Percentiles rank a stretch among this genome's conserved stretches.
phyloP scores from a whole-genome alignment of 345 rosid genomes.

The Capsella bursapastoris region DNA sequence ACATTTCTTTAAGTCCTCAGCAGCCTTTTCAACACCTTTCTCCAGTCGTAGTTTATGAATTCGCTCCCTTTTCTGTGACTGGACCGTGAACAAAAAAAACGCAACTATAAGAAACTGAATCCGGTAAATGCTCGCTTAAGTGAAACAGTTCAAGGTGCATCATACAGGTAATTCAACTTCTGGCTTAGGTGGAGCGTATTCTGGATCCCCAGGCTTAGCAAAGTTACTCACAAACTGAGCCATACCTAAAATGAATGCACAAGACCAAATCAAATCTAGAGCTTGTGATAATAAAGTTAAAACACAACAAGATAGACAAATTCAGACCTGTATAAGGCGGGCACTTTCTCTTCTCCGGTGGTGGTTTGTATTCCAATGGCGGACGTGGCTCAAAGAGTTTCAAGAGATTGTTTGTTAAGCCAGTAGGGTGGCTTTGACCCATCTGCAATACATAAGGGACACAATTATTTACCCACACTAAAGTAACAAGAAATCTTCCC shows the following conservation, averaged over 20 bases:
- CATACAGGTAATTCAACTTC: constrained; percentile 82
- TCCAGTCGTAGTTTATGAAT: constrained; percentile 73
- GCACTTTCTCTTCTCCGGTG: constrained; percentile 91
- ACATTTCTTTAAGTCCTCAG: constrained; percentile 83
- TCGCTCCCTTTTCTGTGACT: constrained; percentile 73
- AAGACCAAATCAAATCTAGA: not conserved
- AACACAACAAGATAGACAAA: not conserved
- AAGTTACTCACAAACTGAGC: constrained; percentile 77
- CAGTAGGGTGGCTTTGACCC: constrained; percentile 95
- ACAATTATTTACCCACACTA: not conserved
- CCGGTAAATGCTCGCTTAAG: not conserved
- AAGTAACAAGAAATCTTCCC: not conserved
- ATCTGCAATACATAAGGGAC: constrained; percentile 57
- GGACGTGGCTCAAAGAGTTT: constrained; percentile 93
- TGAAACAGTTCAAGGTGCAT: not conserved
- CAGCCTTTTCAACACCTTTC: constrained; percentile 80
- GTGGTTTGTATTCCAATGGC: constrained; percentile 81
- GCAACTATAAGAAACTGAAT: not conserved
- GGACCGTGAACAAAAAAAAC: constrained; percentile 11
- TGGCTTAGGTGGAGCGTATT: constrained; percentile 76
- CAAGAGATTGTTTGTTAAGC: constrained; percentile 78
- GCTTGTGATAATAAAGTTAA: not conserved
- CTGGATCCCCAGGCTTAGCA: constrained; percentile 85
- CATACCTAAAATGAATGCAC: constrained; percentile 59
- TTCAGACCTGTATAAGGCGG: constrained; percentile 64